phyloP scores from a whole-genome alignment of 768 basidiomycete genomes.

The Lentinula lateritia region DNA sequence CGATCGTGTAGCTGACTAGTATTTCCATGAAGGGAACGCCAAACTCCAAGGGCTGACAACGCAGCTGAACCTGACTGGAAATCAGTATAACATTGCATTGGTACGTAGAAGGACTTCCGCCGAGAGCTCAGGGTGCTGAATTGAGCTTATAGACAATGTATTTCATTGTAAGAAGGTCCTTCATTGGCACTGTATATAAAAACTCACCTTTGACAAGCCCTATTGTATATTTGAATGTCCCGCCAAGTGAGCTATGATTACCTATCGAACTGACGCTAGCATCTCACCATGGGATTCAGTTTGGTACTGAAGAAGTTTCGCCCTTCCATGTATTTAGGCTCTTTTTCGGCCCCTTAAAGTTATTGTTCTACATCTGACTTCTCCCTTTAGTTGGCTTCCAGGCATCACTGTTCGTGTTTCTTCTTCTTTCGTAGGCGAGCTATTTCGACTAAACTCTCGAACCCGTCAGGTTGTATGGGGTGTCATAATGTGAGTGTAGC shows the following conservation, averaged over 20 bases:
- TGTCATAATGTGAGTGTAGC: constrained; percentile 42
- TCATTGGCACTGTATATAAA: neutral
- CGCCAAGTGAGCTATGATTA: constrained; percentile 45
- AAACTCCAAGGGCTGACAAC: constrained; percentile 55
- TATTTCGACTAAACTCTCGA: neutral
- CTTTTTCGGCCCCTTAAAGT: neutral
- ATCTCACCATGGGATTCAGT: neutral
- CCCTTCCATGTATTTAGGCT: constrained; percentile 54
- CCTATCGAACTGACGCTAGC: neutral
- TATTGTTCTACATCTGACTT: neutral
- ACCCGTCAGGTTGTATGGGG: constrained; percentile 56
- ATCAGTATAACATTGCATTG: constrained; percentile 62
- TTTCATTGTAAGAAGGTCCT: constrained; percentile 47
- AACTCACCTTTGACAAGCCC: constrained; percentile 27
- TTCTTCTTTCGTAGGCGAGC: neutral
- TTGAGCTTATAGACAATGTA: constrained; percentile 50
- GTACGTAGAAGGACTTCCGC: constrained; percentile 25
- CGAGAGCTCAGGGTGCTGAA: neutral
- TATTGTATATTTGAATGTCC: constrained; percentile 67
- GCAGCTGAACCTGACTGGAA: constrained; percentile 50
- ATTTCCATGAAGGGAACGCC: constrained; percentile 47
- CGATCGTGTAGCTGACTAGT: neutral
- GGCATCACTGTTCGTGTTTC: constrained; percentile 46
- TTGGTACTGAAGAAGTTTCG: constrained; percentile 54
- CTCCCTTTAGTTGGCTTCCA: constrained; percentile 48